Evolutionary conservation across 768 basidiomycete genomes (phyloP), one percentile per base, ranked within the genome.

Genomic region (Mycena crocata): DNA sequence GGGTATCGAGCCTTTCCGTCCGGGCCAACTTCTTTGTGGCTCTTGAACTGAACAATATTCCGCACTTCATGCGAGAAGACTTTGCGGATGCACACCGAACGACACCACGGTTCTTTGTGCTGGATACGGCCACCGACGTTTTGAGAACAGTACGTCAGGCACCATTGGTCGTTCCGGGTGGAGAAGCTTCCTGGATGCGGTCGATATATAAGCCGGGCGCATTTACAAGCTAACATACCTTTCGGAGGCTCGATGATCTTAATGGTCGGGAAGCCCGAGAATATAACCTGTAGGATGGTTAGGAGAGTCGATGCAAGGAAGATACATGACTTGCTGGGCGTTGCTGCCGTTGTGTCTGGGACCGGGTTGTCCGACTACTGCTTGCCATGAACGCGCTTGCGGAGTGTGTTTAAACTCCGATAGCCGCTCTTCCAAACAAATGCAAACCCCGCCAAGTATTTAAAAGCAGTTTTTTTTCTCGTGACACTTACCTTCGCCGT

Each of bases 51-150:
- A 23, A 84, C 49, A 58, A 83, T 78, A 72, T 85, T 87, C 71
- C 80, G 83, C 68, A 91, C 84, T 79, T 91, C 90, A 73, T 90
- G 89, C 1, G 88, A 84, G 71, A 89, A 88, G 70, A 91, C 86
- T 70, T 85, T 87, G 61, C 90, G 89, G 55, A 91, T 78, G 72
- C 89, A 90, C 24, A 90, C 75, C 45, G 89, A 85, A 50, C 85
- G 82, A 71, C 89, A 90, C 59, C 78, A 79, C 5, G 90, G 89
- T 49, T 85, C 81, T 40, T 84, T 81, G 50, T 76, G 75, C 62
- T 87, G 79, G 10, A 84, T 77, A 40, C 90, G 84, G 45, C 88
- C 87, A 23, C 76, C 82, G 48, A 89, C 78, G 24, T 82, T 83
- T 78, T 91, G 90, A 3, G 86, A 82, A 69, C 88, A 87, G 74